Conservation (phyloP, 208 protist species). For the Crithidia expoeki region DNA sequence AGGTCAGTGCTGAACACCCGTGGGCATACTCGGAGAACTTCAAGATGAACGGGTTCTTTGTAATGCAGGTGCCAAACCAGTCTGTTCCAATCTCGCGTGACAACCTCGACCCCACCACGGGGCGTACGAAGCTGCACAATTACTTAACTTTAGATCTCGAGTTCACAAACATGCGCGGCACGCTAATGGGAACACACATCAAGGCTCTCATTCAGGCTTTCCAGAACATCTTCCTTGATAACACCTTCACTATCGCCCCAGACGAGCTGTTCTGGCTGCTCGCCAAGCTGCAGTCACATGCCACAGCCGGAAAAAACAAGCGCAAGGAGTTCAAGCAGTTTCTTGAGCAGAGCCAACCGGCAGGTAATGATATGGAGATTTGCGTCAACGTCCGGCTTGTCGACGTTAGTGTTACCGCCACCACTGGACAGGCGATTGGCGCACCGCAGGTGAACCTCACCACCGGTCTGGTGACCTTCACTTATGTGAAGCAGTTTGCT, state of each 20-base stretch:
- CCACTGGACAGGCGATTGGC: conserved; percentile 26
- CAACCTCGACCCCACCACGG: conserved; percentile 49
- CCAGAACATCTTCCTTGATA: conserved; percentile 78
- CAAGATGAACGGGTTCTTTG: conserved; percentile 62
- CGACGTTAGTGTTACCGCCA: conserved; percentile 50
- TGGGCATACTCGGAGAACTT: conserved; percentile 54
- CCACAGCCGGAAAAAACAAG: conserved; percentile 70
- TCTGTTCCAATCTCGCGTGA: conserved; percentile 53
- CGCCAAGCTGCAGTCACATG: conserved; percentile 77
- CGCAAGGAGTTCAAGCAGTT: conserved; percentile 79
- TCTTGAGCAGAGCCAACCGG: conserved; percentile 60
- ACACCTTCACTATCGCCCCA: conserved; percentile 59
- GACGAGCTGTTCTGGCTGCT: conserved; percentile 89
- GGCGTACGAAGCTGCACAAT: conserved; percentile 62
- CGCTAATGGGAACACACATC: conserved; percentile 72
- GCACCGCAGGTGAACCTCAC: conserved; percentile 44
- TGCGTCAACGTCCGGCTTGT: conserved; percentile 53
- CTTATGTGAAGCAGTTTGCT: conserved; percentile 70
- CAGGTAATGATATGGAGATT: conserved; percentile 70
- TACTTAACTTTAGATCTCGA: conserved; percentile 73
- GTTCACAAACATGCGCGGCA: conserved; percentile 59
- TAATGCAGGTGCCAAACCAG: conserved; percentile 73
- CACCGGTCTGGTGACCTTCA: conserved; percentile 61
- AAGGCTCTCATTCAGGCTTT: conserved; percentile 58
- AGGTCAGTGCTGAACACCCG: conserved; percentile 43